These are phyloP conservation scores for Talaromyces rugulosus DNA, from an alignment of 2,329 filamentous ascomycete genomes.

Conservation along the genomic window DNA sequence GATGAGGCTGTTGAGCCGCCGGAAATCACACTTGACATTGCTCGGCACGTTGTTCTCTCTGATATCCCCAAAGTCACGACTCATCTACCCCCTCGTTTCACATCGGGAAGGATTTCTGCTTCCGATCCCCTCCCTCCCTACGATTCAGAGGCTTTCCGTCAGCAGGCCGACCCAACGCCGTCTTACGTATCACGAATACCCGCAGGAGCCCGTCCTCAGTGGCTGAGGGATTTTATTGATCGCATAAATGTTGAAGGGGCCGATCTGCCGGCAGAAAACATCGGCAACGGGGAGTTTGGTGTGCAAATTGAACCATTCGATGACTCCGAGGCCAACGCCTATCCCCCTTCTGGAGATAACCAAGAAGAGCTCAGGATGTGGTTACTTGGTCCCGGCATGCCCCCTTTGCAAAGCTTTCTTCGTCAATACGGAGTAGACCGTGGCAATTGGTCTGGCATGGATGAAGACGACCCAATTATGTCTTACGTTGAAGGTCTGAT, in stretches of 20 bases:
- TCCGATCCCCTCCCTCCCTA: constrained; percentile 79
- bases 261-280: constrained; percentile 10
- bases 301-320: constrained; percentile 9
- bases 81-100: constrained; percentile 62
- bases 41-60: constrained; percentile 73
- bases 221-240: constrained; percentile 32
- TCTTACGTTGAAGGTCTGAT: constrained; percentile 33
- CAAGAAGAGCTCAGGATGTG: constrained; percentile 29
- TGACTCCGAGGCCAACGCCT: background rate
- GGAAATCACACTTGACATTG: constrained; percentile 54
- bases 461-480: constrained; percentile 30
- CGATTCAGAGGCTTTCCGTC: constrained; percentile 36
- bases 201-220: constrained; percentile 29
- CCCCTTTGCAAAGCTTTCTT: constrained; percentile 32
- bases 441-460: constrained; percentile 37
- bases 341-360: constrained; percentile 22
- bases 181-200: constrained; percentile 28
- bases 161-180: constrained; percentile 31
- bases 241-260: constrained; percentile 30
- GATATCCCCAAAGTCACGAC: constrained; percentile 68
- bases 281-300: constrained; percentile 13
- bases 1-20: constrained; percentile 41
- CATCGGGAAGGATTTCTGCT: constrained; percentile 63
- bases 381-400: constrained; percentile 30
- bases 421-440: constrained; percentile 37